A percentile compares a stretch with the other conserved stretches of the same genome.
Conservation (phyloP, 768 basidiomycete genomes). For the Leccinum variicolor region DNA sequence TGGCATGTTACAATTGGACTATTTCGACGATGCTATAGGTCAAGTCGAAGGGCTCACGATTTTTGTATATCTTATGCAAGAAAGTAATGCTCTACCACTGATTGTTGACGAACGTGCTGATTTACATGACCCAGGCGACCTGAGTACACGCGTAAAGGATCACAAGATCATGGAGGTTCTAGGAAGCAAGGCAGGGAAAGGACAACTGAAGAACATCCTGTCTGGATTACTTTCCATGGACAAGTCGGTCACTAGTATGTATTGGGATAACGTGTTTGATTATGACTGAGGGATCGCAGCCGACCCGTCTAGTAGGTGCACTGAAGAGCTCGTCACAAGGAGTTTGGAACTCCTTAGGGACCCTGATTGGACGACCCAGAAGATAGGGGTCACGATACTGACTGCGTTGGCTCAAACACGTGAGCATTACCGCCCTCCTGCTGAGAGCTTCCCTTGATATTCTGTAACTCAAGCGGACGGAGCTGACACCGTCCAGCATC, state of each 20-base stretch:
- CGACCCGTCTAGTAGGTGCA: background rate
- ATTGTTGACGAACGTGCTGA: background rate
- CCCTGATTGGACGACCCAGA: slow-evolving; percentile 16
- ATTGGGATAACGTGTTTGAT: background rate
- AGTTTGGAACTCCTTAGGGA: slow-evolving; percentile 5
- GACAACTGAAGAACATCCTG: slow-evolving; percentile 11
- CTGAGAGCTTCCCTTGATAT: background rate
- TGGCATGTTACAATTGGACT: slow-evolving; percentile 19
- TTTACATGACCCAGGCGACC: background rate
- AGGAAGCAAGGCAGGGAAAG: slow-evolving; percentile 14
- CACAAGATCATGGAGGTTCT: slow-evolving; percentile 18
- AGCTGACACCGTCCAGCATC: background rate
- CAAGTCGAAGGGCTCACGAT: slow-evolving; percentile 24
- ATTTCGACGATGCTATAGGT: slow-evolving; percentile 24
- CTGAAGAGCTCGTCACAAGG: slow-evolving; percentile 6
- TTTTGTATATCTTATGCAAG: slow-evolving; percentile 18
- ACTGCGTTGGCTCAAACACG: slow-evolving; percentile 18
- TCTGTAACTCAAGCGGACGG: background rate
- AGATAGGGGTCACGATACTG: slow-evolving; percentile 19
- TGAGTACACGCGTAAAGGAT: slow-evolving; percentile 7
- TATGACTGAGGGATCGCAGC: background rate
- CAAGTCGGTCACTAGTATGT: slow-evolving; percentile 3
- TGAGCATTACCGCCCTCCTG: background rate
- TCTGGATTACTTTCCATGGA: slow-evolving; percentile 16
- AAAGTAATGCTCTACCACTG: slow-evolving; percentile 5